Base-by-base conservation (phyloP, 306 rosid genomes). In the Vicia faba region DNA sequence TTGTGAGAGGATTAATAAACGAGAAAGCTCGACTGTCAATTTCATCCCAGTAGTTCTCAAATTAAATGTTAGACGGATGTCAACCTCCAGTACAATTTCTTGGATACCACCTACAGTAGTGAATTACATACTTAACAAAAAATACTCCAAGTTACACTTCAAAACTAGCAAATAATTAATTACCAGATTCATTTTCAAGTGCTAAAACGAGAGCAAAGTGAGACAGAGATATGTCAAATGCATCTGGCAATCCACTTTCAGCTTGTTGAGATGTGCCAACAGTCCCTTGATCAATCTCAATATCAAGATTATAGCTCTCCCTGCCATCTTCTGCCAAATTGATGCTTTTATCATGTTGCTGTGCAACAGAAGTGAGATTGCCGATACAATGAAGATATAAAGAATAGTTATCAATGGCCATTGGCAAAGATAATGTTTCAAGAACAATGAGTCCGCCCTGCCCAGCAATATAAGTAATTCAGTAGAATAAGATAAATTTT, bases 381-480 rank as follows among this genome's bases (percentile, higher is more conserved):
- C 75, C 25, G 51, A 82, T 63, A 75, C 64, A 79, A 26, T 64
- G 53, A 66, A 64, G 71, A 79, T 89, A 89, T 31, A 83, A 71
- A 40, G 80, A 64, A 80, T 71, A 80, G 70, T 66, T 76, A 45
- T 41, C 68, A 79, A 72, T 18, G 54, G 85, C 85, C 76, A 70
- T 71, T 20, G 81, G 86, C 84, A 86, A 66, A 74, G 88, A 80
- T 67, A 80, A 36, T 56, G 89, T 73, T 77, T 89, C 96, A 73
- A 92, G 84, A 79, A 87, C 76, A 70, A 91, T 15, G 50, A 77
- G 11, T 78, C 96, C 96, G 53, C 91, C 98, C 98, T 92, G 96
- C 84, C 62, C 79, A 59, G 74, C 63, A 79, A 72, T 69, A 81
- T 64, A 68, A 51, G 39, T 55, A 56, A 31, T 55, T 78, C 49